Evolutionary conservation across 176 grass and related monocot genomes (phyloP).

Genomic region (Oryza australiensis): DNA sequence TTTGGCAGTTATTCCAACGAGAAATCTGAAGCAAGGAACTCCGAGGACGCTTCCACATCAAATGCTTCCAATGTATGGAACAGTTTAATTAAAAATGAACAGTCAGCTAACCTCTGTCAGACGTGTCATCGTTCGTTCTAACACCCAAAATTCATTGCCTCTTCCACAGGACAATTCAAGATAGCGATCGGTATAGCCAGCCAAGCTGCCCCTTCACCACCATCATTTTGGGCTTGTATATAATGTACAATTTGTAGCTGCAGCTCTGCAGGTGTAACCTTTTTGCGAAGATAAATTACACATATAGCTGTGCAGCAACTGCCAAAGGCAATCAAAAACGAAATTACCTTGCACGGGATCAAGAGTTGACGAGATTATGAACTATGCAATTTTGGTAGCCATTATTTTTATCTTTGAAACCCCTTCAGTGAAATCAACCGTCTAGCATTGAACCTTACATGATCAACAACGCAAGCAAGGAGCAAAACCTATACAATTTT

Average conservation of each 20-base stretch:
- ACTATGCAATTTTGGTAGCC: background rate
- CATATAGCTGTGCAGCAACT: constrained; percentile 16
- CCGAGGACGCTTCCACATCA: constrained; percentile 18
- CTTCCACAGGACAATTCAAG: constrained; percentile 30
- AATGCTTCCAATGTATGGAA: constrained; percentile 23
- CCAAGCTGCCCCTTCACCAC: background rate
- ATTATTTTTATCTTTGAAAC: background rate
- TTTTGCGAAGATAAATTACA: constrained; percentile 26
- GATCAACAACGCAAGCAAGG: too few relatives aligned
- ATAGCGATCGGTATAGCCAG: background rate
- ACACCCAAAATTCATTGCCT: background rate
- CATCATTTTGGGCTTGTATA: background rate
- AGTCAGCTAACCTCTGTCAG: background rate
- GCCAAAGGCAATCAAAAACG: background rate
- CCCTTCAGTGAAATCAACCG: background rate
- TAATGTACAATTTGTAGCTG: constrained; percentile 34
- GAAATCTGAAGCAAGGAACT: constrained; percentile 93
- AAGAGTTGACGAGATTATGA: background rate
- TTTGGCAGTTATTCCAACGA: constrained; percentile 83
- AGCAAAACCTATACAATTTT: too few relatives aligned
- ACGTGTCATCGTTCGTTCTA: background rate
- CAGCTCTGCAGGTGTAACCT: constrained; percentile 28
- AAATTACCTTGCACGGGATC: background rate
- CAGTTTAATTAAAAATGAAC: background rate
- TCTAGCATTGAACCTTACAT: background rate